These are phyloP conservation scores for Lavandula angustifolia DNA, from an alignment of 257 asterid genomes.

Conservation along the genomic window DNA sequence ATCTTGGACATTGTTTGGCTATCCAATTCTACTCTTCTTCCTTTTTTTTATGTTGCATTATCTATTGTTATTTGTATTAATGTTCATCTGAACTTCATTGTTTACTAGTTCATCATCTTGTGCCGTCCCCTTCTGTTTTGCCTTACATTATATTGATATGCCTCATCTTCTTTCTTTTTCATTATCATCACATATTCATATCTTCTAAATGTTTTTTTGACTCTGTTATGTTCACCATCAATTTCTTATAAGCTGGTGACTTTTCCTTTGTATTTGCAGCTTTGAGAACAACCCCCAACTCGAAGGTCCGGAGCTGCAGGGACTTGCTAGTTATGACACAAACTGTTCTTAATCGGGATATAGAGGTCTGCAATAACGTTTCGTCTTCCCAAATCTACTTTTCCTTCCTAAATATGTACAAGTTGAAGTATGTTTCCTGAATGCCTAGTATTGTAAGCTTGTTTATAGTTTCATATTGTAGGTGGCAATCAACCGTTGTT, in stretches of 20 bases:
- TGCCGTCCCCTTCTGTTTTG: neutral
- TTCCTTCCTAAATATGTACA: slow-evolving; percentile 30
- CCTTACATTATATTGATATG: neutral
- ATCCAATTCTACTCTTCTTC: neutral
- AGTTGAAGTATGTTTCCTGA: slow-evolving; percentile 35
- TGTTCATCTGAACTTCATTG: slow-evolving; percentile 12
- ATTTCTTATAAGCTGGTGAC: slow-evolving; percentile 21
- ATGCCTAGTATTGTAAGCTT: too few relatives aligned
- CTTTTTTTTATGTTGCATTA: neutral
- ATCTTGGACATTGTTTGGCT: neutral
- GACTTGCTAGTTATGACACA: slow-evolving; percentile 84
- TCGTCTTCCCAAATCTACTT: slow-evolving; percentile 29
- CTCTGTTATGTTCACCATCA: neutral
- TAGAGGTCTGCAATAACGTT: slow-evolving; percentile 26
- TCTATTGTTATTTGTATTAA: neutral
- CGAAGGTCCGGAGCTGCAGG: slow-evolving; percentile 91
- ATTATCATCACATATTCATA: neutral
- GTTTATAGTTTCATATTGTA: too few relatives aligned
- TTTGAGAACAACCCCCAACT: slow-evolving; percentile 80
- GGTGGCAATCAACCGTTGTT: too few relatives aligned
- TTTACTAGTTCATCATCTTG: neutral
- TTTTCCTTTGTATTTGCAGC: slow-evolving; percentile 41
- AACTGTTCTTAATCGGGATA: slow-evolving; percentile 52
- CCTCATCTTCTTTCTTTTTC: neutral
- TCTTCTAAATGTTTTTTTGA: neutral